Evolutionary conservation across 73 alveolate species (phyloP).

Genomic region (Symbiodinium pilosum): DNA sequence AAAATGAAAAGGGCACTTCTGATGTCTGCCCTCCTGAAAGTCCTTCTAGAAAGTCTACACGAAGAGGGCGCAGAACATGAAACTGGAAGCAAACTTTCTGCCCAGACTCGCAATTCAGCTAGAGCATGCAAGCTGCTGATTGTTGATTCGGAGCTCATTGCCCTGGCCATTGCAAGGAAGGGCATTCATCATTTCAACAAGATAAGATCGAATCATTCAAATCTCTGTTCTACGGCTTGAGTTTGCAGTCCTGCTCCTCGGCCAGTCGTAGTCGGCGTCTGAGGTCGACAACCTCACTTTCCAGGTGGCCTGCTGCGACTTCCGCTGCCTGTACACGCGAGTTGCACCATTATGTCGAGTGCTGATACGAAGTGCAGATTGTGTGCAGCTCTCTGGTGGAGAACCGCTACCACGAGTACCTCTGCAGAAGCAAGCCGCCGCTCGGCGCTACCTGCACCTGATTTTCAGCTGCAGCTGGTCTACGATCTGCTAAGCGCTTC

Average conservation of each 20-base stretch:
- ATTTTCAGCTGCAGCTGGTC: too few relatives aligned
- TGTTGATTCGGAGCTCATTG: slow-evolving; percentile 10
- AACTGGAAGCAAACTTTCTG: too few relatives aligned
- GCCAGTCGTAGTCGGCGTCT: slow-evolving; percentile 11
- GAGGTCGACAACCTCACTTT: slow-evolving; percentile 19
- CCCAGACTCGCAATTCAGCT: background rate
- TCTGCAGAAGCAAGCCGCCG: slow-evolving; percentile 53
- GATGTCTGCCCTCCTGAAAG: too few relatives aligned
- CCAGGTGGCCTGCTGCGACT: slow-evolving; percentile 2
- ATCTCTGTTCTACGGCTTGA: too few relatives aligned
- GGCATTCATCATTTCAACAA: too few relatives aligned
- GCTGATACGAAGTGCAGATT: background rate
- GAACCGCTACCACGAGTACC: background rate
- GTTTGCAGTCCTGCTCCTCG: background rate
- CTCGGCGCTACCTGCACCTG: slow-evolving; percentile 76
- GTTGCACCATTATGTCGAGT: too few relatives aligned
- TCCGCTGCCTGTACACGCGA: slow-evolving; percentile 20
- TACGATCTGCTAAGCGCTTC: too few relatives aligned
- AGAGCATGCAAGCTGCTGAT: background rate
- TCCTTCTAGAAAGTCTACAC: too few relatives aligned
- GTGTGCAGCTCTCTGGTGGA: background rate
- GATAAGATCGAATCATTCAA: too few relatives aligned
- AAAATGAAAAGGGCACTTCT: too few relatives aligned
- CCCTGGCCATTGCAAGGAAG: background rate
- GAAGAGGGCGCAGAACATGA: too few relatives aligned